Percentiles rank a stretch among this genome's conserved stretches.
Conservation (phyloP, 2,329 filamentous ascomycete genomes). For the Chrysoporthe austroafricana region DNA sequence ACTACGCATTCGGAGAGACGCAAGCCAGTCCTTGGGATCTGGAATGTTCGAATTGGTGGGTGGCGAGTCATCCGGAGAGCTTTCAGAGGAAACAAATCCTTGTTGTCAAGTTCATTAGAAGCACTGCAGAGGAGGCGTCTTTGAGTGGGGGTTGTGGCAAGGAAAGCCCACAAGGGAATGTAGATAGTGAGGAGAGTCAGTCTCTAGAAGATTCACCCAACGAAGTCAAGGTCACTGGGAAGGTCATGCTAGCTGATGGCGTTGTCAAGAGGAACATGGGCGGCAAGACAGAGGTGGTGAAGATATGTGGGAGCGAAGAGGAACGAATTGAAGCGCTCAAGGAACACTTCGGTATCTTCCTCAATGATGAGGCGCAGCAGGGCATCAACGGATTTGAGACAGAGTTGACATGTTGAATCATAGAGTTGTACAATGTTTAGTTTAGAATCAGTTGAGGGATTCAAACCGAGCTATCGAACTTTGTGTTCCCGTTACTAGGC, state of each 20-base stretch:
- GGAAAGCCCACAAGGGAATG: background rate
- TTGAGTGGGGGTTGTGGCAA: slow-evolving; percentile 31
- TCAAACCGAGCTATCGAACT: too few species aligned
- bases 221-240: slow-evolving; percentile 52
- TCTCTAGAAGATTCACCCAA: slow-evolving; percentile 20
- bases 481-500: too few species aligned
- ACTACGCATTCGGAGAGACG: slow-evolving; percentile 67
- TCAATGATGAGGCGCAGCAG: slow-evolving; percentile 52
- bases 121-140: slow-evolving; percentile 37
- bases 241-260: slow-evolving; percentile 54
- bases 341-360: slow-evolving; percentile 55
- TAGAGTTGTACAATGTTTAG: too few species aligned
- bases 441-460: too few species aligned
- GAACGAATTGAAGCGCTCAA: slow-evolving; percentile 56
- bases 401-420: slow-evolving; percentile 41
- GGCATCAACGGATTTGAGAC: slow-evolving; percentile 54
- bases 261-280: slow-evolving; percentile 57
- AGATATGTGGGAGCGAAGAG: slow-evolving; percentile 52
- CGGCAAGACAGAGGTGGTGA: slow-evolving; percentile 52
- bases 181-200: background rate
- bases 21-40: slow-evolving; percentile 68
- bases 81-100: slow-evolving; percentile 60
- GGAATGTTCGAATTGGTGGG: slow-evolving; percentile 59
- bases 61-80: slow-evolving; percentile 50
- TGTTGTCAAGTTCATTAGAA: slow-evolving; percentile 57